A percentile compares a stretch with the other conserved stretches of the same genome.
phyloP scores from a whole-genome alignment of 1,284 basidiomycete genomes.

The Takashimella koratensis region DNA sequence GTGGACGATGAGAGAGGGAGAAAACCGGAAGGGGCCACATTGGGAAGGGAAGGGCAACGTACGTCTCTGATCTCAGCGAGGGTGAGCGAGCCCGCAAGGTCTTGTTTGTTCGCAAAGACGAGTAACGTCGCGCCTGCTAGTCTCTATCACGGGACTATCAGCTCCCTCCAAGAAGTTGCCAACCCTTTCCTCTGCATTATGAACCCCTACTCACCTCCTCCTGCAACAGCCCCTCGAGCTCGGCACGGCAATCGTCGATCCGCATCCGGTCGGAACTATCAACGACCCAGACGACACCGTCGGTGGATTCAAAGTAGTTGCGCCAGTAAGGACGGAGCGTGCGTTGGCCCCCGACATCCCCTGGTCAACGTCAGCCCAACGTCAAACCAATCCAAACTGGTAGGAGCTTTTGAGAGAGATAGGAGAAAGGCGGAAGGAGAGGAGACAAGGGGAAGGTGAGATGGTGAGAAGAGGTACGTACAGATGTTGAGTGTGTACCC shows the following conservation, averaged over 20 bases:
- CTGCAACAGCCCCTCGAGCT: slow-evolving; percentile 76
- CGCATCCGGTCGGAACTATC: slow-evolving; percentile 88
- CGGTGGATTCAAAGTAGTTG: slow-evolving; percentile 99
- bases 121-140: slow-evolving; percentile 90
- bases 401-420: not conserved
- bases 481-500: slow-evolving; percentile 94
- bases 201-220: slow-evolving; percentile 93
- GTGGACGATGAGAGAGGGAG: not conserved
- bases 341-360: slow-evolving; percentile 97
- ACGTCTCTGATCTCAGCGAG: slow-evolving; percentile 78
- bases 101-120: slow-evolving; percentile 99
- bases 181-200: no score
- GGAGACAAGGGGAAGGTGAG: no score
- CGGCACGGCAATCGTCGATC: slow-evolving; percentile 81
- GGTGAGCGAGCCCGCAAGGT: slow-evolving; percentile 81
- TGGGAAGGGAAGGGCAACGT: no score
- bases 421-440: no score
- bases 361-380: no score
- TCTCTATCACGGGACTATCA: slow-evolving; percentile 55
- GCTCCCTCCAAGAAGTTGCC: not conserved
- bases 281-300: slow-evolving; percentile 98
- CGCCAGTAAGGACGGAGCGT: slow-evolving; percentile 97
- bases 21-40: slow-evolving; percentile 9
- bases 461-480: slow-evolving; percentile 50
- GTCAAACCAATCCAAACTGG: no score